Evolutionary conservation across 176 grass and related monocot species (phyloP), one percentile per base, ranked within the genome.

Genomic region (Neostapfia colusana): DNA sequence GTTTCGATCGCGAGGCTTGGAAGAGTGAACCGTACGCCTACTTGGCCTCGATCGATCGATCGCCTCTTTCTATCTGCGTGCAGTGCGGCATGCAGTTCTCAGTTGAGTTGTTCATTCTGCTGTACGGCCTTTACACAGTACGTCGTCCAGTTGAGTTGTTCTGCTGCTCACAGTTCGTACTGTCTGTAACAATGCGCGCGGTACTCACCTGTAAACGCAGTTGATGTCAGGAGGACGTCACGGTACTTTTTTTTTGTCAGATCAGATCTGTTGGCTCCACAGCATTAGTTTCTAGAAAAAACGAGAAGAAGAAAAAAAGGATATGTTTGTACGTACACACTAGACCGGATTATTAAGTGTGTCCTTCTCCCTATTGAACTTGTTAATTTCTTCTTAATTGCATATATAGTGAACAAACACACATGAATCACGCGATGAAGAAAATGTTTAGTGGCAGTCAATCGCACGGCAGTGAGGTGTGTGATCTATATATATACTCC

Each of bases 171-270:
- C 11, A 5, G 15, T 23, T 39, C 48, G 38, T 24, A 28, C 28
- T 25, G 14, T n/a, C n/a, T n/a, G n/a, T n/a, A n/a, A n/a, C n/a
- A n/a, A n/a, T n/a, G n/a, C 34, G 21, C 41, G 21, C 51, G 20
- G 51, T 63, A 41, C 25, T 76, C 9, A 46, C 10, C 5, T 6
- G 34, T 72, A 55, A 38, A 77, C 60, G 20, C 15, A 36, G 41
- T 16, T 76, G 41, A 23, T 63, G 18, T 76, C 26, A 63, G 12
- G 55, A 74, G 51, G 35, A 73, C 31, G n/a, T n/a, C n/a, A 24
- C 3, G 59, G 6, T 9, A 26, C 1, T 41, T 57, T 5, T 15
- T 5, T 58, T 7, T 34, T 14, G 5, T 39, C 9, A 31, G 31
- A 31, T 31, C 43, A 45, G 2, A 12, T 45, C 21, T 35, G 53